Base-by-base conservation (phyloP, 495 filamentous ascomycete species). In the Podospora fimiseda region DNA sequence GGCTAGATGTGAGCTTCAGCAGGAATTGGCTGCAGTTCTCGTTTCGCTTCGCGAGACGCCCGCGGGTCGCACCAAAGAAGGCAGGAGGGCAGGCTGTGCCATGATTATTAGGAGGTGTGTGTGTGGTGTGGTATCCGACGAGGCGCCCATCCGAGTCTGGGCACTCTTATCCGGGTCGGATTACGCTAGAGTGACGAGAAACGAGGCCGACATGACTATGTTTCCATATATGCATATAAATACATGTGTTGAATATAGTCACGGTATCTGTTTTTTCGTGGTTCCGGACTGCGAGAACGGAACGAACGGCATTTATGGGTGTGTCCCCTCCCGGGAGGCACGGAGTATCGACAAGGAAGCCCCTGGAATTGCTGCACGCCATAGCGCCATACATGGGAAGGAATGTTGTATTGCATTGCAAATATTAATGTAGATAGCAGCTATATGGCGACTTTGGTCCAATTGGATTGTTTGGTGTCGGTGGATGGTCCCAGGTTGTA, bases 91-190 rank as follows among this genome's bases (percentile, higher is more conserved):
- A n/a, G n/a, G n/a, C n/a, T n/a, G n/a, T 14, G 33, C 33, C 8
- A 37, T 37, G 7, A n/a, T 37, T 37, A 5, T 45, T 22, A 6
- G 24, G 43, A 11, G 16, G 19, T 44, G 15, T 19, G 9, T 18
- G 9, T 33, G 20, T 14, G 13, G 44, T 33, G 44, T 13, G 39
- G 20, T 15, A 33, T 47, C 44, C 44, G 44, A 47, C 24, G 22
- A 47, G 44, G 44, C 1, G 22, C 20, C 21, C 43, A 33, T 47
- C 44, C 44, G 44, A 45, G n/a, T n/a, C n/a, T n/a, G n/a, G n/a
- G n/a, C n/a, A n/a, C n/a, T n/a, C n/a, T n/a, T n/a, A n/a, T n/a
- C n/a, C n/a, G n/a, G n/a, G n/a, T n/a, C n/a, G n/a, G n/a, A n/a
- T n/a, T n/a, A n/a, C n/a, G n/a, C n/a, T 44, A 13, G 19, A 19